Evolutionary conservation across 208 protist species (phyloP).

Genomic region (Trypanosoma cruzi): DNA sequence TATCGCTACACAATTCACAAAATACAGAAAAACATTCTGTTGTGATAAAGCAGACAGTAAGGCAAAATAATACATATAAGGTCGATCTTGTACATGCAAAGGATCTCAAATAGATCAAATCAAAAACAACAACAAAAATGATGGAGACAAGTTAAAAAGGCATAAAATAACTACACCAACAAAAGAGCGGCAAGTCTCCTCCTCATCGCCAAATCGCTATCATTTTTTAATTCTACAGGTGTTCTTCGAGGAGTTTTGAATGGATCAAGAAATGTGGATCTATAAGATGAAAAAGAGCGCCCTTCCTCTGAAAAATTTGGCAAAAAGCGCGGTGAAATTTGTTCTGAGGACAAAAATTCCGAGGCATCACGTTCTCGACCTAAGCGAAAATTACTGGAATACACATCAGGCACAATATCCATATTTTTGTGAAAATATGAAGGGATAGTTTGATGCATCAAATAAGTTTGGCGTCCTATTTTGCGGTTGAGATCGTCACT

Average conservation of each 20-base stretch:
- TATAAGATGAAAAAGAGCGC: background rate
- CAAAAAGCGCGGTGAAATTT: background rate
- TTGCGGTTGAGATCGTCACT: slow-evolving; percentile 24
- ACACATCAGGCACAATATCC: background rate
- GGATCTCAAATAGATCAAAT: no score
- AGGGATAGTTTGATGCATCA: slow-evolving; percentile 16
- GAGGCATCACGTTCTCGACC: background rate
- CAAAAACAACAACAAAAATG: slow-evolving; percentile 23
- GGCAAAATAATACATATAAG: no score
- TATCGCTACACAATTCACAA: no score
- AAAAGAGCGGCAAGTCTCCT: slow-evolving; percentile 23
- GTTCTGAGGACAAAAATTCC: background rate
- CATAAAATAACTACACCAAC: slow-evolving; percentile 10
- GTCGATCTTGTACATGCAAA: no score
- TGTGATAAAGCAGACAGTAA: no score
- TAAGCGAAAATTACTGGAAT: background rate
- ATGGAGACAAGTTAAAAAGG: slow-evolving; percentile 13
- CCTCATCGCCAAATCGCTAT: slow-evolving; percentile 27
- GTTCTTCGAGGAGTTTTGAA: slow-evolving; percentile 13
- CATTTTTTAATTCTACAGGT: slow-evolving; percentile 7
- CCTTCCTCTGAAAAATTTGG: slow-evolving; percentile 1
- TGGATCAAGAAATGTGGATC: slow-evolving; percentile 1
- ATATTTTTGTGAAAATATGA: slow-evolving; percentile 18
- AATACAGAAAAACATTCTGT: no score
- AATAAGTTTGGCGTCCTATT: slow-evolving; percentile 22